Evolutionary conservation across 352 stramenopile genomes (phyloP).

Genomic region (Pythium phragmitis): DNA sequence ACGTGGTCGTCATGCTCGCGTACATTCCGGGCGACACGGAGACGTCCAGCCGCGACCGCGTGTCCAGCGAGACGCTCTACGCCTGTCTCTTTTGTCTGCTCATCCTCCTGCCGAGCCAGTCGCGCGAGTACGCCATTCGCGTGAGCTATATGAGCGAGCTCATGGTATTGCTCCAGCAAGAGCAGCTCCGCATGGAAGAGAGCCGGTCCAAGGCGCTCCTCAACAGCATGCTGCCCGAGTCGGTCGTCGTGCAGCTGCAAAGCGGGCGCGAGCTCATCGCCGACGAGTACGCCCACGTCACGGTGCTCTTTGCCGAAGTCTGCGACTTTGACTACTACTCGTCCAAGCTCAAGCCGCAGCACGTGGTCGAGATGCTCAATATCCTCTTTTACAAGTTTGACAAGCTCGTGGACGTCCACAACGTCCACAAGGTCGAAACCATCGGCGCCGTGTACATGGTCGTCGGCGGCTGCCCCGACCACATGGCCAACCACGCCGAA

Average conservation of each 20-base stretch:
- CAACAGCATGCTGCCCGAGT: constrained; percentile 83
- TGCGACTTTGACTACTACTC: constrained; percentile 88
- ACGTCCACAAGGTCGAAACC: constrained; percentile 91
- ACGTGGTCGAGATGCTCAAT: constrained; percentile 88
- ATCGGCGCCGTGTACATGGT: constrained; percentile 92
- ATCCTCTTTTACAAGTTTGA: constrained; percentile 90
- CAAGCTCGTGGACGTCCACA: constrained; percentile 80
- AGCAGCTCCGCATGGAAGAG: constrained; percentile 82
- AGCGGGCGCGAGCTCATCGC: constrained; percentile 80
- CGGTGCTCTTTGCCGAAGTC: constrained; percentile 78
- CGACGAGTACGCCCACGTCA: constrained; percentile 73
- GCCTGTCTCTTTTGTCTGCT: constrained; percentile 78
- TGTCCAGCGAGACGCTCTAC: constrained; percentile 79
- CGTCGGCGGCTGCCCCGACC: constrained; percentile 73
- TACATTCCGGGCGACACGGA: constrained; percentile 43
- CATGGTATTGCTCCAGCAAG: constrained; percentile 78
- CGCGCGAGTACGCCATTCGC: constrained; percentile 76
- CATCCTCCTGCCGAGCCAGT: constrained; percentile 76
- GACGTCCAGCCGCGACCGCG: constrained; percentile 35
- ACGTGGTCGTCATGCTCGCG: constrained; percentile 70
- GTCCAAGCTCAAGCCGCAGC: constrained; percentile 68
- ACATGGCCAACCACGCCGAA: constrained; percentile 71
- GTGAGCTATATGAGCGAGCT: constrained; percentile 86
- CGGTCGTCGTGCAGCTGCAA: constrained; percentile 72
- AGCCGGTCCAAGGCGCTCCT: constrained; percentile 74